phyloP scores from a whole-genome alignment of 73 alveolate genomes.

The Paramecium pentaurelia region DNA sequence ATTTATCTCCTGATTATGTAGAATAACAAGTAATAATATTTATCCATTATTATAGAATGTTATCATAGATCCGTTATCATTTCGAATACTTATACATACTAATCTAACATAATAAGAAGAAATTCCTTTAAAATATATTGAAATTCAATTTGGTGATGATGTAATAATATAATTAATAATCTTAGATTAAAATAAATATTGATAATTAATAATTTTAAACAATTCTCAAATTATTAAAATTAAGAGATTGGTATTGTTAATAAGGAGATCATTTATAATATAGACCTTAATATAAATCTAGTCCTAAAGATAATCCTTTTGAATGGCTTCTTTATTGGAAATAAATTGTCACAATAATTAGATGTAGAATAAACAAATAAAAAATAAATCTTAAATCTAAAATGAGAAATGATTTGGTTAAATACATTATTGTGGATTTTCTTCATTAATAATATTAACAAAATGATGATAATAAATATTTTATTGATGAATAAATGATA shows the following conservation, averaged over 20 bases:
- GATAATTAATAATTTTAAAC: background rate
- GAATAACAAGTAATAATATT: background rate
- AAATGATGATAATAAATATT: background rate
- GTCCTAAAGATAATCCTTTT: background rate
- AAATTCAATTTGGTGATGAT: background rate
- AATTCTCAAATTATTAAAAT: background rate
- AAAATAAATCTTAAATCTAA: background rate
- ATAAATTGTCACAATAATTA: background rate
- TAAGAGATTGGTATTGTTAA: background rate
- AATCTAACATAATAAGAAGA: background rate
- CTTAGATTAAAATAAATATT: background rate
- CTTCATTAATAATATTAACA: background rate
- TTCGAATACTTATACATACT: background rate
- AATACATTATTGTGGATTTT: background rate
- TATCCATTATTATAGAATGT: background rate
- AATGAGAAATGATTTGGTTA: background rate
- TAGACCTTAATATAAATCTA: background rate
- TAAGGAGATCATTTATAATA: conserved; percentile 16
- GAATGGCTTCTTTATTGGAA: background rate
- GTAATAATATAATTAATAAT: background rate
- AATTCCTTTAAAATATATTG: background rate
- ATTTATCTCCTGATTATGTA: background rate
- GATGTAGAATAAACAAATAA: background rate
- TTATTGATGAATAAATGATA: background rate
- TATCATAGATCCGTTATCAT: background rate